Evolutionary conservation across 345 rosid genomes (phyloP), one percentile per base, ranked within the genome.

Genomic region (Cardamine resedifolia): DNA sequence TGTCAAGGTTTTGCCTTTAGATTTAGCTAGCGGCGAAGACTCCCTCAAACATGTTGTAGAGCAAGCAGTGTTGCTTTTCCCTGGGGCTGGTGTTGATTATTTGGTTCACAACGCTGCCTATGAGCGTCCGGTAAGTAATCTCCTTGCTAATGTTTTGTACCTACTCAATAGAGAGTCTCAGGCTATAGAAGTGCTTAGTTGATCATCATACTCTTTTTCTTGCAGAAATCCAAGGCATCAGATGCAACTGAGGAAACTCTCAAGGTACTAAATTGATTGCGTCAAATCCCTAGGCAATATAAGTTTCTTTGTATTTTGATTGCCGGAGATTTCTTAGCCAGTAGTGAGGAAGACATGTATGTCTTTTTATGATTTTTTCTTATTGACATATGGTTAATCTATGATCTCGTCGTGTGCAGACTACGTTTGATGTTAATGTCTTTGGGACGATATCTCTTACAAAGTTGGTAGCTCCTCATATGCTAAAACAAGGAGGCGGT

Each of bases 41-140:
- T 81, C 82, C 7, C 91, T 94, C 43, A 83, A 60, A 70, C 83
- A 73, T 73, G 91, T 81, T n/a, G 97, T 89, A 27, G 87, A 87
- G 66, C 80, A 83, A 80, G 96, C 96, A 11, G 87, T 87, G 60
- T 84, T 83, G 21, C 83, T 80, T 65, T 94, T 91, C 66, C 58
- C 88, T 55, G 88, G 81, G 45, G 68, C 76, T 69, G 96, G 97
- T 63, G 83, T 94, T 74, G 88, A 94, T 78, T 86, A 85, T 74
- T 80, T 94, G 97, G 68, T 94, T 53, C 97, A 94, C 61, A 94
- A 94, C 59, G 98, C 97, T 31, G 98, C 98, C 48, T 91, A 71
- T 79, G 97, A 91, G 83, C 97, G 97, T 50, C 98, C 96, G 1
- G 97, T 94, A 72, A 85, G 90, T 58, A 55, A 48, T 24, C 19